Evolutionary conservation across 1,284 basidiomycete genomes (phyloP).

Genomic region (Sanghuangporus weigelae): DNA sequence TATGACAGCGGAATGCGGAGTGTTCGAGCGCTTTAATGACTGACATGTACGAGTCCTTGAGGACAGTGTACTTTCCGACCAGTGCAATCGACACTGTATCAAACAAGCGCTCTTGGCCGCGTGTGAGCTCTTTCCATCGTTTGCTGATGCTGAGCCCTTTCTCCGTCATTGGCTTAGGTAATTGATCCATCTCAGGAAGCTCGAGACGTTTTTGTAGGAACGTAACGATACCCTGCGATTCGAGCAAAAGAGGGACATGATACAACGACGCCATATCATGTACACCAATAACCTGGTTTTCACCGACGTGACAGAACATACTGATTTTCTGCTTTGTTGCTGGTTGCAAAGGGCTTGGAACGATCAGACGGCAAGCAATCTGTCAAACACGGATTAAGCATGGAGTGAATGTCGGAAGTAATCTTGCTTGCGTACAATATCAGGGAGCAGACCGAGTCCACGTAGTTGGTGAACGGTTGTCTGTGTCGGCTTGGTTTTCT

Average conservation of each 20-base stretch:
- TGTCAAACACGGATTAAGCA: conserved; percentile 26
- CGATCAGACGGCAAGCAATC: conserved; percentile 88
- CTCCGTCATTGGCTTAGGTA: conserved; percentile 47
- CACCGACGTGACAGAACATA: conserved; percentile 97
- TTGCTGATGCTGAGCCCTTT: conserved; percentile 63
- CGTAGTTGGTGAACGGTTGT: conserved; percentile 94
- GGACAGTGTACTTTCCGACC: conserved; percentile 96
- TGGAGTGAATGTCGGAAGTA: not conserved
- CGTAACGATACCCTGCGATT: conserved; percentile 86
- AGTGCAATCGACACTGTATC: conserved; percentile 89
- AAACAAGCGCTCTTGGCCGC: conserved; percentile 87
- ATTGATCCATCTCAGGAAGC: conserved; percentile 56
- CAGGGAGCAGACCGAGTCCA: conserved; percentile 90
- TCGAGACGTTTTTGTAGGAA: conserved; percentile 83
- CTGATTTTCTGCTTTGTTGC: conserved; percentile 94
- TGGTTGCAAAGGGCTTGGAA: conserved; percentile 68
- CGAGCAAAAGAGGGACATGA: conserved; percentile 92
- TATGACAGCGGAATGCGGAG: conserved; percentile 86
- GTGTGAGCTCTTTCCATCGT: conserved; percentile 84
- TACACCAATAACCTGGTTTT: conserved; percentile 93
- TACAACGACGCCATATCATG: conserved; percentile 98
- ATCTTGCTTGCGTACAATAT: conserved; percentile 59
- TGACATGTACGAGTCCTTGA: conserved; percentile 99
- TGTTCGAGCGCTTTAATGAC: conserved; percentile 98
- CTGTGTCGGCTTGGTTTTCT: conserved; percentile 99